Evolutionary conservation across 139 green algal species (phyloP).

Genomic region (Desmodesmus armatus): DNA sequence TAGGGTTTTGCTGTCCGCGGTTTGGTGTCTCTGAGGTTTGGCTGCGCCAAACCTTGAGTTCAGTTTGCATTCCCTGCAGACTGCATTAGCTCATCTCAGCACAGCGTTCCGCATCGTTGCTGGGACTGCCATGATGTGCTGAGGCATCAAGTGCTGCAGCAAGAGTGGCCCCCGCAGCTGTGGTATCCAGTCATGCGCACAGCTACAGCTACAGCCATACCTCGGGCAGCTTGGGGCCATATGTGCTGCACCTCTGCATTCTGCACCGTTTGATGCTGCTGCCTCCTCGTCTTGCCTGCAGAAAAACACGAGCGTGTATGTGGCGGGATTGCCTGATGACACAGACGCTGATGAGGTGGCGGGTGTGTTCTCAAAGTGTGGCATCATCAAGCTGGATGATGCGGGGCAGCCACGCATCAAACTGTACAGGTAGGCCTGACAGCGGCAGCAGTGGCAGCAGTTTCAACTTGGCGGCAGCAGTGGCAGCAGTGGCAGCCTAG

Average conservation of each 20-base stretch:
- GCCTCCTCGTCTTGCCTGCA: not conserved
- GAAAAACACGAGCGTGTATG: slow-evolving; percentile 95
- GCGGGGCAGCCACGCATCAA: slow-evolving; percentile 61
- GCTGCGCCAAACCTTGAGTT: no score
- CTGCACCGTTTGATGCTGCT: slow-evolving; percentile 6
- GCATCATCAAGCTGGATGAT: slow-evolving; percentile 73
- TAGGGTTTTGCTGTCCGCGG: not conserved
- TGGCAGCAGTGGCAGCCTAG: slow-evolving; percentile 53
- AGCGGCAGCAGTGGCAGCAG: not conserved
- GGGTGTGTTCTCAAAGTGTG: slow-evolving; percentile 75
- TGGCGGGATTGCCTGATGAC: slow-evolving; percentile 92
- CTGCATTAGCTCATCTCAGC: not conserved
- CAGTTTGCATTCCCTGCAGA: not conserved
- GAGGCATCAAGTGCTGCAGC: no score
- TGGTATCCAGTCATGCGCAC: not conserved
- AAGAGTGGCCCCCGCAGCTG: no score
- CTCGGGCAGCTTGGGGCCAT: not conserved
- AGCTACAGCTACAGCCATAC: not conserved
- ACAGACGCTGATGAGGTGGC: slow-evolving; percentile 84
- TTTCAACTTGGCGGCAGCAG: not conserved
- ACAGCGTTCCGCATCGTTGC: no score
- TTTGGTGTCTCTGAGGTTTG: not conserved
- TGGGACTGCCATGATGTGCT: no score
- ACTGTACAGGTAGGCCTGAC: slow-evolving; percentile 46
- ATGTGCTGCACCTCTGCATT: not conserved